Percentiles rank a stretch among this genome's conserved stretches.
Evolutionary conservation across 2,329 filamentous ascomycete species (phyloP).

Genomic region (Pseudogymnoascus sp.): DNA sequence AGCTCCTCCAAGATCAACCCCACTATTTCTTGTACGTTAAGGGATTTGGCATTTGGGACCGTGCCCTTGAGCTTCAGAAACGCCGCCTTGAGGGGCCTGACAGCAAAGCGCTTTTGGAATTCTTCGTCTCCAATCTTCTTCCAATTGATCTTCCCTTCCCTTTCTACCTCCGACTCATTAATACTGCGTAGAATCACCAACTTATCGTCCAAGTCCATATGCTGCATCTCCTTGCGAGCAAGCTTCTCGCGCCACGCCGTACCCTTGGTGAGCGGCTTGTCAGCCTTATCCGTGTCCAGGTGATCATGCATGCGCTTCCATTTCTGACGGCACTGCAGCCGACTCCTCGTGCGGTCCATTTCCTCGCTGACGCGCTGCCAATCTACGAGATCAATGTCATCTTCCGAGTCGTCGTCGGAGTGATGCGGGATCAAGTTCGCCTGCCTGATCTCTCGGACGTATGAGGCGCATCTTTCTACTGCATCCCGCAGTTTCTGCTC

Average conservation of each 20-base stretch:
- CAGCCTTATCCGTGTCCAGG: conserved; percentile 18
- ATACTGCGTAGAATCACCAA: conserved; percentile 37
- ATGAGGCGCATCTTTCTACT: conserved; percentile 44
- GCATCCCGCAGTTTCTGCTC: conserved; percentile 43
- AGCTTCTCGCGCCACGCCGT: conserved; percentile 36
- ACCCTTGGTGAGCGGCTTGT: conserved; percentile 11
- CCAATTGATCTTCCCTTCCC: conserved; percentile 45
- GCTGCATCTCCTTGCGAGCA: conserved; percentile 34
- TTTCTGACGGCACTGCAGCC: conserved; percentile 60
- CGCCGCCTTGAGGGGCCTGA: conserved; percentile 22
- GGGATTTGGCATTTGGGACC: conserved; percentile 21
- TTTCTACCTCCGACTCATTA: conserved; percentile 31
- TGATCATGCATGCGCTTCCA: conserved; percentile 46
- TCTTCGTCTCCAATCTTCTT: conserved; percentile 33
- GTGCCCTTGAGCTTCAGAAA: conserved; percentile 22
- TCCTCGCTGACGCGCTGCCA: conserved; percentile 56
- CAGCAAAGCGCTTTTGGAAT: conserved; percentile 32
- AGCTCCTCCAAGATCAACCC: conserved; percentile 19
- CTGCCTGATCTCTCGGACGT: conserved; percentile 35
- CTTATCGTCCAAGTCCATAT: conserved; percentile 38
- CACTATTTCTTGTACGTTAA: conserved; percentile 24
- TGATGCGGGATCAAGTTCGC: conserved; percentile 15
- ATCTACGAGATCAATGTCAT: conserved; percentile 37
- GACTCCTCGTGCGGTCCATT: conserved; percentile 53
- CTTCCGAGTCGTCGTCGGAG: conserved; percentile 25